Evolutionary conservation across 2,329 filamentous ascomycete species (phyloP), one percentile per base, ranked within the genome.

Genomic region (Sarocladium oryzae): DNA sequence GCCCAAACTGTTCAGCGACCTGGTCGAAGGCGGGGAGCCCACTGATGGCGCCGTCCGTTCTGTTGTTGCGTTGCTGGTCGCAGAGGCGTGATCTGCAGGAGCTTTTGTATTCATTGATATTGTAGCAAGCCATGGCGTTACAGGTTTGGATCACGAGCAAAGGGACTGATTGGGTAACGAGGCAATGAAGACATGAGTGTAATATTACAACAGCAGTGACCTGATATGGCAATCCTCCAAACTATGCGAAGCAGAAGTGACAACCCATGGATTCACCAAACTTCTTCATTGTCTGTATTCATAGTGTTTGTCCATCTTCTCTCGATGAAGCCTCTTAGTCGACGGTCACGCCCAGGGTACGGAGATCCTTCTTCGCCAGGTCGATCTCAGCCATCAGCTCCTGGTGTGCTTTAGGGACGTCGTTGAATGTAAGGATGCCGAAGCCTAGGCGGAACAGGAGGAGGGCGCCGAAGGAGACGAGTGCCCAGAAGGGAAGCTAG

Each of bases 361-460:
- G 80, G 66, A 95, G 71, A 60, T 95, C 89, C 55, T 72, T 73
- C 73, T 86, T 85, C 56, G 89, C 89, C 68, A 84, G 60, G 56
- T 89, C 79, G 64, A 95, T 93, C 72, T 97, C 88, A 61, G 73
- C 76, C 78, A 93, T 89, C 61, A 99, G 75, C 72, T 96, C 91
- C 66, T 85, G 82, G 71, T 97, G 87, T 50, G 93, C 93, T 55
- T 89, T 81, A 51, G 92, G 91, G 46, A 95, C 89, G 70, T 97
- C 91, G 76, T 96, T 93, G 79, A 99, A 99, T 52, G 89, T 96
- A 66, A 96, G 78, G 61, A 99, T 88, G 57, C 93, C 93, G 75
- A 84, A 87, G 62, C 93, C 93, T 56, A 99, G 86, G 61, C 89
- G 89, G 74, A 86, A 89, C 57, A 99, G 85, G 18, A 99, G 85